Evolutionary conservation across 345 rosid species (phyloP), one percentile per base, ranked within the genome.

Genomic region (Trapa incisa): DNA sequence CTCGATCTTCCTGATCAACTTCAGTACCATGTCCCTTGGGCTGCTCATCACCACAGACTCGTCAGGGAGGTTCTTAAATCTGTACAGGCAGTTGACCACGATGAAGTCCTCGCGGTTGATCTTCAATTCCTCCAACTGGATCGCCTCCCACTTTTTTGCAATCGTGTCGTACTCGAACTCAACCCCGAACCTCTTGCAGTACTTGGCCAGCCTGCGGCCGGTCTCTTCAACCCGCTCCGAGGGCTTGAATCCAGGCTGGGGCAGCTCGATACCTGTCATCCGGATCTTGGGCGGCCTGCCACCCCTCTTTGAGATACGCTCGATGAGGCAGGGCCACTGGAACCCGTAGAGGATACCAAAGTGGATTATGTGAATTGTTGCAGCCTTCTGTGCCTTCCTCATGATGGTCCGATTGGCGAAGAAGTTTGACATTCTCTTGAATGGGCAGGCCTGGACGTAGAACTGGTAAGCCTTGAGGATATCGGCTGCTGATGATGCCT

Each of bases 261-360:
- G 97, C 45, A 86, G 79, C 75, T 90, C 95, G 43, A 90, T 81
- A 32, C 90, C 95, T 0, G 97, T 90, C 36, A 90, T 82, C 0
- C 92, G 89, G 69, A 90, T 69, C 74, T 64, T 75, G 5, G 92
- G 86, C 45, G 95, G 87, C 37, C 86, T 87, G 14, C 67, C 78
- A 2, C 53, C 62, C 47, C 83, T 72, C 22, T 56, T 41, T 0
- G 97, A 80, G 16, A 86, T 68, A 0, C 80, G 79, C 47, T 88
- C 84, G 53, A 90, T 90, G 11, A 87, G 75, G 79, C 88, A 86
- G 64, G 97, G 95, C 97, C 95, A 90, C 37, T 90, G 97, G 65
- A 90, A 87, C 7, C 97, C 97, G 71, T 87, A 90, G 60, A 80
- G 79, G 47, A 88, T 81, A 10, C 97, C 97, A 35, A 90, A 86